Conservation (phyloP, 1,139 yeast species). For the Sugiyamaella castrensis region DNA sequence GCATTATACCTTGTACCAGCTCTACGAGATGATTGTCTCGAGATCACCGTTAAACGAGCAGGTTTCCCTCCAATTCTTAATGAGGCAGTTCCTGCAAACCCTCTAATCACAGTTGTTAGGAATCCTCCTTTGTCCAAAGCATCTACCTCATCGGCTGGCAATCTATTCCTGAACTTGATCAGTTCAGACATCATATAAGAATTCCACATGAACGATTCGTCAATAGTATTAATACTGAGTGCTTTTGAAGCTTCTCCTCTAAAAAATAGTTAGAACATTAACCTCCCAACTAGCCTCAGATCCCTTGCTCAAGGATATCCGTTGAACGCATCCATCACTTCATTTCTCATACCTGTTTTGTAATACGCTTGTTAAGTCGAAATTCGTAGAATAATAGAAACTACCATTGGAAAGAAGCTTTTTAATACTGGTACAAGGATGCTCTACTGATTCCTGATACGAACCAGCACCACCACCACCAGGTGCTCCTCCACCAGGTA, state of each 20-base stretch:
- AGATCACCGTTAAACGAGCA: constrained; percentile 72
- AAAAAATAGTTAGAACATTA: neutral
- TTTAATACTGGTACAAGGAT: constrained; percentile 79
- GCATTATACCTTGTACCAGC: constrained; percentile 96
- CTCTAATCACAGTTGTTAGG: constrained; percentile 87
- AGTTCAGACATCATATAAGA: constrained; percentile 84
- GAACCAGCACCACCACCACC: constrained; percentile 17
- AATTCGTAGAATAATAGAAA: constrained; percentile 87
- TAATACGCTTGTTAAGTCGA: constrained; percentile 79
- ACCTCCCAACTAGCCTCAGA: no score
- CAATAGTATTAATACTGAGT: constrained; percentile 40
- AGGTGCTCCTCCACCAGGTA: constrained; percentile 15
- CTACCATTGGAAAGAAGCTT: constrained; percentile 83
- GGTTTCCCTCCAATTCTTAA: constrained; percentile 49
- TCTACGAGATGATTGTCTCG: constrained; percentile 91
- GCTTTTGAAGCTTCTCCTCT: neutral
- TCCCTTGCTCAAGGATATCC: no score
- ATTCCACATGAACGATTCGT: constrained; percentile 95
- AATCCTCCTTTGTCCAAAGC: constrained; percentile 73
- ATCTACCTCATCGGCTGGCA: constrained; percentile 56
- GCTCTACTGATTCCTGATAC: constrained; percentile 43
- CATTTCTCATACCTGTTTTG: constrained; percentile 46
- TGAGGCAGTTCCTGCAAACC: constrained; percentile 78
- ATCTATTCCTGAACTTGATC: constrained; percentile 65
- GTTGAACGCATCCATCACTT: neutral